Base-by-base conservation (phyloP, 495 filamentous ascomycete genomes). In the Penicillium robsamsonii region DNA sequence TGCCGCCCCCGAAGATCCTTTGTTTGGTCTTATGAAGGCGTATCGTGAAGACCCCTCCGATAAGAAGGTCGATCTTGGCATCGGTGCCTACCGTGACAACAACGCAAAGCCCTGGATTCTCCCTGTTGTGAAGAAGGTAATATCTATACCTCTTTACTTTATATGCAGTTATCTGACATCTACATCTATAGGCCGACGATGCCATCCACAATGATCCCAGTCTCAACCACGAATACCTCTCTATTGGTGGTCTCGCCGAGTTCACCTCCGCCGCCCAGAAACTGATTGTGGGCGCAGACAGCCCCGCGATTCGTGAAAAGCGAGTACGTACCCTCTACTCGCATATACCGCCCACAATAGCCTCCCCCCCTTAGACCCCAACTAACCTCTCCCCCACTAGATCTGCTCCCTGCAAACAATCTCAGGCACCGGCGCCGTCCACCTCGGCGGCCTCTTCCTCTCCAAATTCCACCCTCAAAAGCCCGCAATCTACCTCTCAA, bases 101-200 rank as follows among this genome's bases (percentile, higher is more conserved):
- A 86, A 95, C 70, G 92, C 91, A 48, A 97, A 97, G 76, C 95
- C 94, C n/a, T 98, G 95, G 95, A 83, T 98, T 53, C 77, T 98
- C 47, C 92, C 95, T 1, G 95, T 97, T 12, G 93, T 98, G 49
- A 94, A 90, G 75, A 92, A 94, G 87, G 93, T 96, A 8, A 18
- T 4, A 27, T 15, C 27, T 8, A 74, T 55, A 72, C 67, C 1
- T 24, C 12, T 9, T 40, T 22, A 22, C 22, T n/a, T 46, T 27
- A 41, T 37, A 12, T 53, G 44, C 35, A 38, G 35, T 17, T 51
- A 41, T 27, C 46, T 50, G 57, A 47, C 50, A 52, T 41, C 38
- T 42, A 50, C 27, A 15, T n/a, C 10, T 10, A 52, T 66, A 97
- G 95, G 95, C 95, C 49, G 93, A 97, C 67, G 87, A 91, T 46